Percentiles rank a stretch among this genome's conserved stretches.
These are phyloP conservation scores for Epicoccum nigrum DNA, from an alignment of 2,329 filamentous ascomycete species.

Conservation along the genomic window DNA sequence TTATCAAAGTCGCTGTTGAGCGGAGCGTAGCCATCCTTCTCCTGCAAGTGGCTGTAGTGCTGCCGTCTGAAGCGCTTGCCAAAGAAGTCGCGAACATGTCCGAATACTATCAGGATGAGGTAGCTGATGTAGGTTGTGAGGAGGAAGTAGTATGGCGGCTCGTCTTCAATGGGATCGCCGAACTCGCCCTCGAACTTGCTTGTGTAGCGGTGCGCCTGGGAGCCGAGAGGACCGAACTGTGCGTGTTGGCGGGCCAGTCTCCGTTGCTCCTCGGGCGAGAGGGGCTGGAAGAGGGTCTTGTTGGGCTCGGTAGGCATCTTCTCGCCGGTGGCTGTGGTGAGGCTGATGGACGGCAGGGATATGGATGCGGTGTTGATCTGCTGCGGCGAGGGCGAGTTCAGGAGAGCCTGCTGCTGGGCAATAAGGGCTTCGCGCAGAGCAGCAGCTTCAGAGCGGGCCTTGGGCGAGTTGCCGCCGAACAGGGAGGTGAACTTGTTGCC, in stretches of 20 bases:
- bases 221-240: slow-evolving; percentile 86
- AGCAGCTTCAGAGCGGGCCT: slow-evolving; percentile 67
- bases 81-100: slow-evolving; percentile 96
- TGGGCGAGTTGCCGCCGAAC: slow-evolving; percentile 81
- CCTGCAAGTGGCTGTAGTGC: slow-evolving; percentile 83
- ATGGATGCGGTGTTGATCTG: slow-evolving; percentile 74
- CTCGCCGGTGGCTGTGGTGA: slow-evolving; percentile 83
- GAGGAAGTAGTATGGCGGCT: slow-evolving; percentile 95
- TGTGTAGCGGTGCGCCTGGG: slow-evolving; percentile 82
- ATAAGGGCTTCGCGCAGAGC: slow-evolving; percentile 72
- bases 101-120: slow-evolving; percentile 91
- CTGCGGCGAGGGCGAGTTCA: slow-evolving; percentile 65
- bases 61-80: slow-evolving; percentile 91
- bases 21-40: slow-evolving; percentile 87
- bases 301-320: slow-evolving; percentile 75
- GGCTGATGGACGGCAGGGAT: slow-evolving; percentile 86
- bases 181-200: slow-evolving; percentile 87
- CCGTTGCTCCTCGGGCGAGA: slow-evolving; percentile 80
- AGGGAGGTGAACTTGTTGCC: slow-evolving; percentile 76
- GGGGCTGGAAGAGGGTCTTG: slow-evolving; percentile 84
- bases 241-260: slow-evolving; percentile 79
- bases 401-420: slow-evolving; percentile 62
- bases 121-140: slow-evolving; percentile 99
- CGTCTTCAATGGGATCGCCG: slow-evolving; percentile 85
- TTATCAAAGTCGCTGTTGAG: slow-evolving; percentile 99